Conservation (phyloP, 148 eudicot genomes). For the Beta vulgaris region DNA sequence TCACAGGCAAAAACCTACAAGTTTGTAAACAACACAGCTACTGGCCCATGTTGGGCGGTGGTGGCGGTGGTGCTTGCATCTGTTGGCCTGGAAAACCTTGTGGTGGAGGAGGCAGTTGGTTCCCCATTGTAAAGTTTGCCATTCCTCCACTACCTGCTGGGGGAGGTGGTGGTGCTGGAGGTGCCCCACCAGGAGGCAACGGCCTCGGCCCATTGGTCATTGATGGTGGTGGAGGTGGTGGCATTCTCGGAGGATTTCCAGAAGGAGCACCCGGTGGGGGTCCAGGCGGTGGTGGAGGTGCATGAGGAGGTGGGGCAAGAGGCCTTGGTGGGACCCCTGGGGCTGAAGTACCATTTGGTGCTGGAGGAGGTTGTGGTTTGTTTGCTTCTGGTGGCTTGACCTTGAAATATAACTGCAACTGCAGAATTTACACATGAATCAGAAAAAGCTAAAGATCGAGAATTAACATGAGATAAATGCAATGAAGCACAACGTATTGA, state of each 20-base stretch:
- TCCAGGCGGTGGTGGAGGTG: constrained; percentile 69
- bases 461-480: not conserved
- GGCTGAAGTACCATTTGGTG: constrained; percentile 56
- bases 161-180: constrained; percentile 78
- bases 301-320: constrained; percentile 55
- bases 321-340: constrained; percentile 78
- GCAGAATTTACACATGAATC: constrained; percentile 21
- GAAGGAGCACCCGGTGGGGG: constrained; percentile 47
- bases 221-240: constrained; percentile 67
- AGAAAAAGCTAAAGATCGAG: not conserved
- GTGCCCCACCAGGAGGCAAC: constrained; percentile 75
- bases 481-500: not conserved
- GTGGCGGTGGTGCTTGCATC: constrained; percentile 73
- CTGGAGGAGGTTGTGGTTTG: constrained; percentile 64
- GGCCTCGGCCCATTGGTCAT: constrained; percentile 85
- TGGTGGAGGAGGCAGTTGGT: constrained; percentile 81
- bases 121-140: constrained; percentile 69
- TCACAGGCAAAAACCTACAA: not conserved
- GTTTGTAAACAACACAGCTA: not conserved
- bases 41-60: constrained; percentile 69
- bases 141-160: constrained; percentile 57
- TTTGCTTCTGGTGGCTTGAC: constrained; percentile 84
- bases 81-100: constrained; percentile 78
- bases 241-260: constrained; percentile 64
- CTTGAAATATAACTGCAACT: constrained; percentile 96